Evolutionary conservation across 2,329 filamentous ascomycete genomes (phyloP).

Genomic region (Dactylellina parvicollis): DNA sequence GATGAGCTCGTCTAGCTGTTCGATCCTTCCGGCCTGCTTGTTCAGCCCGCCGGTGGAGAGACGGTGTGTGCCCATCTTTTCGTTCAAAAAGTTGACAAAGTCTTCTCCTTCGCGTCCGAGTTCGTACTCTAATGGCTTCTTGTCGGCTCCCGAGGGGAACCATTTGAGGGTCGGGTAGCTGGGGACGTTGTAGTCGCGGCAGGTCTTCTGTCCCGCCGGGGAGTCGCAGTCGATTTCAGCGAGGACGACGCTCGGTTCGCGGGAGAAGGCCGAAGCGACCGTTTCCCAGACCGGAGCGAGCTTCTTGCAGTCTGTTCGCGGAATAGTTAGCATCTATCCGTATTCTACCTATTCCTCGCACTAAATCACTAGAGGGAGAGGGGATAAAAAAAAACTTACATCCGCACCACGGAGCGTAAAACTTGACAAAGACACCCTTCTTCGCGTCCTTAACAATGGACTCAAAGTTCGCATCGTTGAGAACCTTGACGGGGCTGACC

Average conservation of each 20-base stretch:
- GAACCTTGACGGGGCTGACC: slow-evolving; percentile 78
- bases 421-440: slow-evolving; percentile 91
- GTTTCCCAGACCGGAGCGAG: slow-evolving; percentile 91
- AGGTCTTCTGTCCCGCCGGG: slow-evolving; percentile 81
- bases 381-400: slow-evolving; percentile 70
- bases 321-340: not conserved
- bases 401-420: slow-evolving; percentile 98
- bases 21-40: slow-evolving; percentile 81
- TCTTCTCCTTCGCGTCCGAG: slow-evolving; percentile 80
- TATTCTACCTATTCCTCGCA: not conserved
- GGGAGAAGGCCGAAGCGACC: slow-evolving; percentile 80
- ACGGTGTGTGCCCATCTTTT: slow-evolving; percentile 87
- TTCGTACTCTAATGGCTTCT: slow-evolving; percentile 72
- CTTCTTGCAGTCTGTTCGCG: slow-evolving; percentile 84
- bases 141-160: slow-evolving; percentile 82
- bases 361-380: not conserved
- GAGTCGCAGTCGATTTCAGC: slow-evolving; percentile 91
- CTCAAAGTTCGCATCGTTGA: slow-evolving; percentile 83
- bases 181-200: slow-evolving; percentile 78
- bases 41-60: slow-evolving; percentile 81
- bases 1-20: slow-evolving; percentile 78
- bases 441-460: slow-evolving; percentile 77
- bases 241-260: slow-evolving; percentile 69
- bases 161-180: slow-evolving; percentile 98
- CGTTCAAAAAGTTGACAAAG: slow-evolving; percentile 84